These are phyloP conservation scores for Boletus pseudopeckii DNA, from an alignment of 768 basidiomycete species.

Conservation along the genomic window DNA sequence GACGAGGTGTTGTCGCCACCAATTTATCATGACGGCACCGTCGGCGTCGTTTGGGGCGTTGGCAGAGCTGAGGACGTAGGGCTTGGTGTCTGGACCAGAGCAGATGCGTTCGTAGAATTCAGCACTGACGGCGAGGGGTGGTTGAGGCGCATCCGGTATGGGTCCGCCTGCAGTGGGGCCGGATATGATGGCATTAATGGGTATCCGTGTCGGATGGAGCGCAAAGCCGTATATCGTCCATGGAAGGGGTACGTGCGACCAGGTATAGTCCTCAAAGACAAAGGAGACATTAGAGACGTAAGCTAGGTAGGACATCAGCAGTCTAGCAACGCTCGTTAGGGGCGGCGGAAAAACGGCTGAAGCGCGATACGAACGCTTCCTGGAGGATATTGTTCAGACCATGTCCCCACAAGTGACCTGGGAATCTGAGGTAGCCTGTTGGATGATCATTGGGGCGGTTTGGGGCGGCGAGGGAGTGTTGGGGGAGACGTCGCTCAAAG, in stretches of 20 bases:
- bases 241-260: conserved; percentile 52
- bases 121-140: conserved; percentile 41
- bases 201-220: conserved; percentile 49
- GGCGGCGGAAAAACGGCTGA: neutral
- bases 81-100: conserved; percentile 29
- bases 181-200: conserved; percentile 55
- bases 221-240: conserved; percentile 55
- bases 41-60: conserved; percentile 37
- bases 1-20: conserved; percentile 46
- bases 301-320: conserved; percentile 52
- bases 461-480: conserved; percentile 38
- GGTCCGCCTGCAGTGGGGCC: conserved; percentile 55
- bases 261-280: conserved; percentile 62
- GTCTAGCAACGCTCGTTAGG: conserved; percentile 25
- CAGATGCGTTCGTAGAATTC: conserved; percentile 51
- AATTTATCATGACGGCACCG: conserved; percentile 42
- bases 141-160: conserved; percentile 22
- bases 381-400: conserved; percentile 62
- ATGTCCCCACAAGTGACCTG: conserved; percentile 56
- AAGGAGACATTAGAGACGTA: conserved; percentile 48
- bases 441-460: conserved; percentile 4
- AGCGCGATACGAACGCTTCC: conserved; percentile 45
- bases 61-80: conserved; percentile 35
- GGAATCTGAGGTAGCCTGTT: conserved; percentile 45
- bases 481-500: conserved; percentile 37